Base-by-base conservation (phyloP, 2,329 filamentous ascomycete species). In the Aspergillus hiratsukae region DNA sequence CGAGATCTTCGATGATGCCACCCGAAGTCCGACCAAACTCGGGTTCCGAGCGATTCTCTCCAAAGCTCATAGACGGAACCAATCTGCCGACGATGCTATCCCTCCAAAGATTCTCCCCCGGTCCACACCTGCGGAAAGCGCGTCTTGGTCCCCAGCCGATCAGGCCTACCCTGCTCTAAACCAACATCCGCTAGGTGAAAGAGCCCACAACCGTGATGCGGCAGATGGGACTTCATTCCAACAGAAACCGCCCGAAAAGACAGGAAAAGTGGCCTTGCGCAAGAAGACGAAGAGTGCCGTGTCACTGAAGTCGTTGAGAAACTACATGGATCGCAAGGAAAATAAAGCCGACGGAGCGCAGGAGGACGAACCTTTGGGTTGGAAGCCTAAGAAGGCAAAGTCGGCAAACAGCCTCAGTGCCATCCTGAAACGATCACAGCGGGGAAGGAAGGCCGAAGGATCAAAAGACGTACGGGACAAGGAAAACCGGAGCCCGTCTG, bases 341-440 rank as follows among this genome's bases (percentile, higher is more conserved):
- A 57, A 57, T 19, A 72, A 70, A 51, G 54, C 67, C 27, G 71
- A 68, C 41, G 70, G 71, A 41, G 51, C 61, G n/a, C 62, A 66
- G 2, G 68, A 65, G 51, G 55, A 72, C 54, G 65, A 73, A 64
- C 62, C 66, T 40, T 71, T 75, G n/a, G 69, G 70, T 28, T 68
- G 64, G 52, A 81, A 77, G 55, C 78, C 80, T 3, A 85, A 84
- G 72, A 95, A 93, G 78, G 83, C 83, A 40, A 96, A 93, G 73
- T 96, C 92, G 0, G 83, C 89, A 3, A 89, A 89, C 31, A 95
- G 91, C 69, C 80, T 97, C n/a, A 85, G 85, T 0, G 85, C 82
- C 4, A 82, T 97, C 54, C 82, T 96, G 52, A 86, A 85, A 55
- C 87, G 88, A 55, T 91, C 90, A 9, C 81, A 86, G 53, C 90